Evolutionary conservation across 352 stramenopile genomes (phyloP).

Genomic region (Phytophthora lateralis): DNA sequence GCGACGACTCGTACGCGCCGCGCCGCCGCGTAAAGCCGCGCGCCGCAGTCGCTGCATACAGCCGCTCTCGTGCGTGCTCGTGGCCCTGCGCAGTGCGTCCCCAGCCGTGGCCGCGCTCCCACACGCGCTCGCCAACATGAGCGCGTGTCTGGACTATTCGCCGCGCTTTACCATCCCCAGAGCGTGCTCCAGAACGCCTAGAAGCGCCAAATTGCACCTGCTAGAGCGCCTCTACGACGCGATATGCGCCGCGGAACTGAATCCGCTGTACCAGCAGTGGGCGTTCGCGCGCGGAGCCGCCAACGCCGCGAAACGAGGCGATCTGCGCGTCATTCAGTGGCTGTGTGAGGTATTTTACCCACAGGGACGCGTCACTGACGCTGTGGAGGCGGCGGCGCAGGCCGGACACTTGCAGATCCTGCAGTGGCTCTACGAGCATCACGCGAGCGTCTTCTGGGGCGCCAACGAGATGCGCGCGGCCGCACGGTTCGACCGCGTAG

Average conservation of each 20-base stretch:
- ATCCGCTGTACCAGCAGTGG: constrained; percentile 37
- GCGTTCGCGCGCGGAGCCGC: constrained; percentile 30
- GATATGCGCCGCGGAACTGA: neutral
- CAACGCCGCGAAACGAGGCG: constrained; percentile 27
- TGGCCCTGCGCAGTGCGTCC: constrained; percentile 8
- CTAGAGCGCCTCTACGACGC: constrained; percentile 24
- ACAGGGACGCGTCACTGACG: constrained; percentile 30
- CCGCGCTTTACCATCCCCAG: constrained; percentile 19
- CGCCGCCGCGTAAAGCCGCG: neutral
- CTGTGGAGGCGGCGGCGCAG: constrained; percentile 29
- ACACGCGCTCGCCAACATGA: constrained; percentile 30
- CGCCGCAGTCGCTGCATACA: constrained; percentile 11
- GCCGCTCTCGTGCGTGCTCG: constrained; percentile 15
- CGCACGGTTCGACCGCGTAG: constrained; percentile 26
- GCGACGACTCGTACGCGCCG: constrained; percentile 9
- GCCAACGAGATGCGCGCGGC: constrained; percentile 39
- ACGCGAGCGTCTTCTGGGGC: constrained; percentile 38
- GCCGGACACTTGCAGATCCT: constrained; percentile 27
- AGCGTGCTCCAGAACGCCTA: constrained; percentile 18
- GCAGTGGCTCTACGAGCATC: constrained; percentile 32
- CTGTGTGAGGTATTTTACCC: constrained; percentile 32
- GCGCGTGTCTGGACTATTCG: constrained; percentile 33
- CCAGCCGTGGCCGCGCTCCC: constrained; percentile 31
- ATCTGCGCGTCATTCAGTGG: constrained; percentile 35
- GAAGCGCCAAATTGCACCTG: constrained; percentile 23